phyloP scores from a whole-genome alignment of 306 rosid genomes.

The Malus sieversii region DNA sequence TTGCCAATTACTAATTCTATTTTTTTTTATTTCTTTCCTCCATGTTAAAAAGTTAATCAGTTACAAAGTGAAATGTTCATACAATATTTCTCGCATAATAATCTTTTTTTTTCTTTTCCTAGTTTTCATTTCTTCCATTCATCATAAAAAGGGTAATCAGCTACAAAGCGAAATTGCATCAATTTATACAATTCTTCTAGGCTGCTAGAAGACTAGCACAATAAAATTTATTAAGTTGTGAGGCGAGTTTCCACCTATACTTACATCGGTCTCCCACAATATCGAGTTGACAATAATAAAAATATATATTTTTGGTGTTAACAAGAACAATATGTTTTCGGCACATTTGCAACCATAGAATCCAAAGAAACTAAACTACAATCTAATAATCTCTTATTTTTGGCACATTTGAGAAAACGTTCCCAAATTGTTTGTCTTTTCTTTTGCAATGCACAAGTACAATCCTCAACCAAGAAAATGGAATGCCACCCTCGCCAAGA shows the following conservation, averaged over 20 bases:
- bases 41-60: background rate
- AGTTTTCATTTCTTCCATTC: background rate
- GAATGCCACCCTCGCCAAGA: background rate
- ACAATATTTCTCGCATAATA: background rate
- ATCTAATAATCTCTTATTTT: background rate
- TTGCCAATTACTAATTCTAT: background rate
- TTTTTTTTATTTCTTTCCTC: background rate
- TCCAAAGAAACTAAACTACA: background rate
- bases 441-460: background rate
- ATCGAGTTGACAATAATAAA: no score
- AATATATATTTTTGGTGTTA: background rate
- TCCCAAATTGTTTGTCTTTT: background rate
- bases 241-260: background rate
- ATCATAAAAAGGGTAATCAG: background rate
- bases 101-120: no score
- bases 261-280: background rate
- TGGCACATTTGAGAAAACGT: background rate
- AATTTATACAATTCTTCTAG: no score
- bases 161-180: background rate
- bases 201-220: no score
- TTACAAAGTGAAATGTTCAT: background rate
- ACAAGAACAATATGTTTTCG: background rate
- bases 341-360: background rate
- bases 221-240: no score
- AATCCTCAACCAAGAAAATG: background rate